phyloP scores from a whole-genome alignment of 805 yeast genomes.

The Blastobotrys peoriensis region DNA sequence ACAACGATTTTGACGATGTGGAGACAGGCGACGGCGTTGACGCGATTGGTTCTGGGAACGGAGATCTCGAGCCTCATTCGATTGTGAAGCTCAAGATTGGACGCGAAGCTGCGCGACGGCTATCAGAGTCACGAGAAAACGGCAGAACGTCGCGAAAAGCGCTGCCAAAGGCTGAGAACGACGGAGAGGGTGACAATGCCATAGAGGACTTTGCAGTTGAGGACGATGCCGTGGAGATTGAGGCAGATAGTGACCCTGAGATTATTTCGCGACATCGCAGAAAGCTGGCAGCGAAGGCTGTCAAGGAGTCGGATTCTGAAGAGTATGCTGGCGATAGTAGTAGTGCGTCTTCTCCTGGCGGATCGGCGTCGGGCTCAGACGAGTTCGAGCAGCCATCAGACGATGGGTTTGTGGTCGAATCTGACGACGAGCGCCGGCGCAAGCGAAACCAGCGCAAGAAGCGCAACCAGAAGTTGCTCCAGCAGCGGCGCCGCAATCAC shows the following conservation, averaged over 20 bases:
- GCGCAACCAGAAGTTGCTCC: background rate
- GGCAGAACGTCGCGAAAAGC: background rate
- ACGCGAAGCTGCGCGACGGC: background rate
- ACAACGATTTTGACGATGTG: background rate
- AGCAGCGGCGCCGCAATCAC: background rate
- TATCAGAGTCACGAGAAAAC: background rate
- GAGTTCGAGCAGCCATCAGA: background rate
- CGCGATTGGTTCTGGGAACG: background rate
- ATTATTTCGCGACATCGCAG: background rate
- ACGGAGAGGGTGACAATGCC: background rate
- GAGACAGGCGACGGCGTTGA: background rate
- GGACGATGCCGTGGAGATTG: background rate
- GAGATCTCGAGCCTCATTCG: background rate
- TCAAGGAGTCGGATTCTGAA: background rate
- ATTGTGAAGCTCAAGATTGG: background rate
- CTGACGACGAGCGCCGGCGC: conserved; percentile 8
- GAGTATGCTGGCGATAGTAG: background rate
- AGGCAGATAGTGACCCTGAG: background rate
- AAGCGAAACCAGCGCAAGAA: conserved; percentile 4
- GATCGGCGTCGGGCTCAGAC: background rate
- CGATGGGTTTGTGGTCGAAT: conserved; percentile 9
- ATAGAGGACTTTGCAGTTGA: background rate
- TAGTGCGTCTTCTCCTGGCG: background rate
- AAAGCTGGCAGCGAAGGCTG: background rate
- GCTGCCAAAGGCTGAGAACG: background rate